phyloP scores from a whole-genome alignment of 1,284 basidiomycete genomes.

The Sutorius eximius region DNA sequence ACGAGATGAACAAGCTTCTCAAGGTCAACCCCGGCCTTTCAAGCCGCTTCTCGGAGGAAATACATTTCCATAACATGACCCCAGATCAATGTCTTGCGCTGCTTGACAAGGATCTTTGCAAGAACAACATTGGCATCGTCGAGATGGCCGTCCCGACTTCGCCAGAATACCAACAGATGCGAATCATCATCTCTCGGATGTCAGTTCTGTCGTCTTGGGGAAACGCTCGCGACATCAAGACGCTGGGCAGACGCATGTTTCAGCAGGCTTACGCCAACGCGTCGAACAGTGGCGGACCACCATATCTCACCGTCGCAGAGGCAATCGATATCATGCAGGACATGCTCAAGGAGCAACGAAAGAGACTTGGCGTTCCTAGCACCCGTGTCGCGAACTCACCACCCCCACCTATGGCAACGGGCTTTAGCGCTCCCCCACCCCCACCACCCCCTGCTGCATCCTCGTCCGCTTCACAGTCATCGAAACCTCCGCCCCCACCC shows the following conservation, averaged over 20 bases:
- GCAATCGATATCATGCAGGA: conserved; percentile 22
- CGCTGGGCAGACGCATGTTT: conserved; percentile 49
- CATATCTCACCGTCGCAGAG: conserved; percentile 15
- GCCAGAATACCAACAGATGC: conserved; percentile 36
- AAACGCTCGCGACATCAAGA: conserved; percentile 61
- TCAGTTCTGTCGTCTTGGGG: conserved; percentile 54
- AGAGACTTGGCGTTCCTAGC: conserved; percentile 26
- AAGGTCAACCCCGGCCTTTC: conserved; percentile 57
- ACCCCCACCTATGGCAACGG: conserved; percentile 18
- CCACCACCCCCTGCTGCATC: conserved; percentile 26
- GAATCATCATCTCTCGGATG: conserved; percentile 39
- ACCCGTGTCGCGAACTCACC: conserved; percentile 7
- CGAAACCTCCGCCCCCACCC: conserved; percentile 22
- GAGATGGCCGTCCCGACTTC: conserved; percentile 38
- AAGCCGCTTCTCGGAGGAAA: conserved; percentile 62
- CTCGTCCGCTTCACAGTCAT: conserved; percentile 26
- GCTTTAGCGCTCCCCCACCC: conserved; percentile 22
- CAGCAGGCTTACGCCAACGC: conserved; percentile 30
- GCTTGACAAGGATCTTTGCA: conserved; percentile 45
- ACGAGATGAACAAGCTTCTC: conserved; percentile 62
- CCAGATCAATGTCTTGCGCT: conserved; percentile 49
- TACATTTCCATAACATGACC: conserved; percentile 52
- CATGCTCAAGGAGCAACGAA: conserved; percentile 29
- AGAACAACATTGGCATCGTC: conserved; percentile 40
- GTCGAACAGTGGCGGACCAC: conserved; percentile 10